A percentile compares a stretch with the other conserved stretches of the same genome.
Conservation (phyloP, 2,329 filamentous ascomycete genomes). For the Diaporthe sp. region DNA sequence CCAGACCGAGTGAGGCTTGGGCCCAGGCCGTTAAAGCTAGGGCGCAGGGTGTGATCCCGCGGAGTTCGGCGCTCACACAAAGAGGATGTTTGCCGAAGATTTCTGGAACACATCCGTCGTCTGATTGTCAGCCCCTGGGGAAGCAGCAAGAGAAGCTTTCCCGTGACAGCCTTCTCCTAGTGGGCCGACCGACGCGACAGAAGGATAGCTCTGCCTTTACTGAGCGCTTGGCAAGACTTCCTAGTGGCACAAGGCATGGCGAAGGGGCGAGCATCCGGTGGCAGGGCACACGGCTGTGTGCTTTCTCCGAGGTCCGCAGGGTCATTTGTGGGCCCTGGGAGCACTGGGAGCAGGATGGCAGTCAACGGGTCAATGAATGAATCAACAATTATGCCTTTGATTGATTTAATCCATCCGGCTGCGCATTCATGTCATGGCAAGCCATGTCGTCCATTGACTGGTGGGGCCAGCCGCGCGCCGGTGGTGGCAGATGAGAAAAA, state of each 20-base stretch:
- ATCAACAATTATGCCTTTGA: neutral
- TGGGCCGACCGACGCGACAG: neutral
- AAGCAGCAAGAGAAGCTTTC: neutral
- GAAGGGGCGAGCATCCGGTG: neutral
- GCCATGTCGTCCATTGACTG: neutral
- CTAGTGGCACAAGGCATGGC: neutral
- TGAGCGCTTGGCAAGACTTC: neutral
- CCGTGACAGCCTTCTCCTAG: neutral
- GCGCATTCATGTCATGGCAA: neutral
- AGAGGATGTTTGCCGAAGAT: slow-evolving; percentile 7
- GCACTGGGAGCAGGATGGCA: neutral
- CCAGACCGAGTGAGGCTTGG: slow-evolving; percentile 25
- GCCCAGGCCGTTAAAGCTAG: slow-evolving; percentile 1
- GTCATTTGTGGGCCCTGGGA: neutral
- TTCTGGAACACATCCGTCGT: slow-evolving; percentile 31
- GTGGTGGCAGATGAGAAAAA: neutral
- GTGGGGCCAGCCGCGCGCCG: slow-evolving; percentile 14
- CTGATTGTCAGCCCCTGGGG: slow-evolving; percentile 22
- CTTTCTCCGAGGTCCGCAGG: neutral
- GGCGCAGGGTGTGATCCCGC: slow-evolving; percentile 13
- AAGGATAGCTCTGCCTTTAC: neutral
- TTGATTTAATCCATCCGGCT: neutral
- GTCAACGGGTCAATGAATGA: neutral
- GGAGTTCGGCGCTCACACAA: slow-evolving; percentile 16
- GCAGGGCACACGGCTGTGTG: neutral